phyloP scores from a whole-genome alignment of 1,284 basidiomycete species.

The Ustilago trichophora region DNA sequence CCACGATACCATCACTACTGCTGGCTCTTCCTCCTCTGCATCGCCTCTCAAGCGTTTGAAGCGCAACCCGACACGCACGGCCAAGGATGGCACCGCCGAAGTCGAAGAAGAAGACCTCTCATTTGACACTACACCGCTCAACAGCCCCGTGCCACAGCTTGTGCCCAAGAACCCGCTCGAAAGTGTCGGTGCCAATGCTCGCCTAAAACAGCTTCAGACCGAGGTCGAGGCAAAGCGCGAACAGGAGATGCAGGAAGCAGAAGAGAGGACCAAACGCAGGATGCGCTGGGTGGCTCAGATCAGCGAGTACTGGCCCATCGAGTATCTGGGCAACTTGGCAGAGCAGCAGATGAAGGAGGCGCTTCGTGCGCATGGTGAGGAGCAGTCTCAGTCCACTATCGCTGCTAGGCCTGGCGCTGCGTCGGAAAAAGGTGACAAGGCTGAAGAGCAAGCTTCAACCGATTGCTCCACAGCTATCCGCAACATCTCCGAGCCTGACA shows the following conservation, averaged over 20 bases:
- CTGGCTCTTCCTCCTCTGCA: not conserved
- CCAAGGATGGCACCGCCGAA: constrained; percentile 34
- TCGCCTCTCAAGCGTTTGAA: constrained; percentile 22
- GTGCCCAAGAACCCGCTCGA: constrained; percentile 40
- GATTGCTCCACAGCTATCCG: constrained; percentile 9
- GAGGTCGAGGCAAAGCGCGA: constrained; percentile 23
- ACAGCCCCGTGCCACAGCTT: constrained; percentile 78
- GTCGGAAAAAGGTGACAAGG: not conserved
- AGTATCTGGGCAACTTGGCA: constrained; percentile 77
- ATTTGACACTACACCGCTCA: constrained; percentile 70
- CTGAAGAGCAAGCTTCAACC: not conserved
- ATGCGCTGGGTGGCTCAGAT: constrained; percentile 69
- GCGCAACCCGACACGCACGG: not conserved
- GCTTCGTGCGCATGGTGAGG: constrained; percentile 41
- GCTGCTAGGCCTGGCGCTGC: too few relatives aligned
- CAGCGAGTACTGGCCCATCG: constrained; percentile 84
- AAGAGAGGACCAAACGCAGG: constrained; percentile 50
- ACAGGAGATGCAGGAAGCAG: constrained; percentile 24
- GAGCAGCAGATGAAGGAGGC: constrained; percentile 75
- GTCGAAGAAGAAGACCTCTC: constrained; percentile 57
- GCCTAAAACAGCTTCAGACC: constrained; percentile 11
- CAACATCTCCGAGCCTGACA: not conserved
- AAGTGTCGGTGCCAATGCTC: not conserved
- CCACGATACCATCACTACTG: not conserved
- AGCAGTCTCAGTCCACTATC: not conserved